Conservation (phyloP, 352 stramenopile species). For the Globisporangium cederbergense region DNA sequence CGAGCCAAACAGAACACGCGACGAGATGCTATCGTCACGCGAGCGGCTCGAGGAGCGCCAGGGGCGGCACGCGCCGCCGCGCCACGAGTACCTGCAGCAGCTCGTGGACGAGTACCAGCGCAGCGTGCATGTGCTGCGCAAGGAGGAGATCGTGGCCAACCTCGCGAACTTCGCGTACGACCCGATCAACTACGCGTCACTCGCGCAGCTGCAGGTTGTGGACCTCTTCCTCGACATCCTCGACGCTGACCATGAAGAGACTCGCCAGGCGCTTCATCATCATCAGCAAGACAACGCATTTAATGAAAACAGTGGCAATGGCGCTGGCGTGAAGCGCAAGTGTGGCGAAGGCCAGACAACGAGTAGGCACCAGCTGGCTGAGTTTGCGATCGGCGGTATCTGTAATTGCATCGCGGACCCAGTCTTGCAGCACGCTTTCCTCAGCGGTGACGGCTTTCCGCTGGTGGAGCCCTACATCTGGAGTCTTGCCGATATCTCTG, state of each 20-base stretch:
- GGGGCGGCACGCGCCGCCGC: constrained; percentile 58
- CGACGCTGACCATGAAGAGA: constrained; percentile 35
- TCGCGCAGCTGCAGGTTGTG: constrained; percentile 58
- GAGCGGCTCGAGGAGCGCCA: constrained; percentile 57
- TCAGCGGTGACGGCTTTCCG: constrained; percentile 41
- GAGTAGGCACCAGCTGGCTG: constrained; percentile 33
- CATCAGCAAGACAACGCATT: neutral
- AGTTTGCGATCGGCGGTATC: constrained; percentile 74
- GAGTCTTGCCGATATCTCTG: constrained; percentile 15
- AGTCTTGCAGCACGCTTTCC: constrained; percentile 50
- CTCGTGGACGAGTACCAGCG: constrained; percentile 74
- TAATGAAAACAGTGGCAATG: constrained; percentile 1
- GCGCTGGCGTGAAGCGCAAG: neutral
- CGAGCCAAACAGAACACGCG: neutral
- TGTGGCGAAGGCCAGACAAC: neutral
- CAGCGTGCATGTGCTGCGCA: constrained; percentile 49
- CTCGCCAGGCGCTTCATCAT: neutral
- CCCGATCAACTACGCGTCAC: constrained; percentile 72
- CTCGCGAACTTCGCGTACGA: constrained; percentile 86
- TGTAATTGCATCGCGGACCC: constrained; percentile 74
- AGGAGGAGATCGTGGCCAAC: constrained; percentile 76
- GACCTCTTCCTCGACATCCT: constrained; percentile 80
- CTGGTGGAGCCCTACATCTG: constrained; percentile 43
- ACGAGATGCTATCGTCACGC: constrained; percentile 60
- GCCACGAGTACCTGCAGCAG: constrained; percentile 76